Percentiles rank a stretch among this genome's conserved stretches.
These are phyloP conservation scores for Nissolia schottii DNA, from an alignment of 306 rosid genomes.

Conservation along the genomic window DNA sequence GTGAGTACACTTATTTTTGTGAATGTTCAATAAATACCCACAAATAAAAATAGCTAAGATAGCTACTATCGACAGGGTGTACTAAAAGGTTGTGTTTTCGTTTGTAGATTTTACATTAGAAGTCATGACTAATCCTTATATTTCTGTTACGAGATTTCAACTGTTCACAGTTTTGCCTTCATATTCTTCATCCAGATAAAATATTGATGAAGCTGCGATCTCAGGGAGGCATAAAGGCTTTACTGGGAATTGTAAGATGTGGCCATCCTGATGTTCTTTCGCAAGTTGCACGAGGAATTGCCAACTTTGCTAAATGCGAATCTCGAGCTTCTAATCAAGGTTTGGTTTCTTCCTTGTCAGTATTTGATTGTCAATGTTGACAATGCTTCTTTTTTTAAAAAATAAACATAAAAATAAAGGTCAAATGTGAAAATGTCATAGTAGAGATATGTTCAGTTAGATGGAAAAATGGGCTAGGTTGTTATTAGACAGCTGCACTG, in stretches of 20 bases:
- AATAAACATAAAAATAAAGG: too few species aligned
- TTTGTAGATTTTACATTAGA: neutral
- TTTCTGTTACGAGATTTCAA: neutral
- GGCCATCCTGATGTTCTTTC: slow-evolving; percentile 98
- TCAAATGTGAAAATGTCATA: neutral
- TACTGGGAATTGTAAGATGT: slow-evolving; percentile 94
- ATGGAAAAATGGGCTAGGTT: neutral
- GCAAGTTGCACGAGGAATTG: slow-evolving; percentile 97
- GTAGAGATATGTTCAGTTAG: neutral
- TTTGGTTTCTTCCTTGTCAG: slow-evolving; percentile 16
- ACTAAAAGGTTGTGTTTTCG: neutral
- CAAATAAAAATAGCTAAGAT: neutral
- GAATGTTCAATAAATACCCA: neutral
- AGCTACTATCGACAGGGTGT: neutral
- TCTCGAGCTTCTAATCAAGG: slow-evolving; percentile 92
- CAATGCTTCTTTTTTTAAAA: too few species aligned
- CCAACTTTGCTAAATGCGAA: slow-evolving; percentile 97
- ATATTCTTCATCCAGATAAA: slow-evolving; percentile 53
- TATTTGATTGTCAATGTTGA: neutral
- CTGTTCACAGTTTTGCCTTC: neutral
- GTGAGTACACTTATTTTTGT: neutral
- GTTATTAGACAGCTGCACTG: neutral
- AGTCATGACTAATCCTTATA: neutral
- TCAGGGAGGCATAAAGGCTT: slow-evolving; percentile 93
- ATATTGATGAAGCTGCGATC: slow-evolving; percentile 72